phyloP scores from a whole-genome alignment of 306 rosid genomes.

The Sphenostylis stenocarpa region DNA sequence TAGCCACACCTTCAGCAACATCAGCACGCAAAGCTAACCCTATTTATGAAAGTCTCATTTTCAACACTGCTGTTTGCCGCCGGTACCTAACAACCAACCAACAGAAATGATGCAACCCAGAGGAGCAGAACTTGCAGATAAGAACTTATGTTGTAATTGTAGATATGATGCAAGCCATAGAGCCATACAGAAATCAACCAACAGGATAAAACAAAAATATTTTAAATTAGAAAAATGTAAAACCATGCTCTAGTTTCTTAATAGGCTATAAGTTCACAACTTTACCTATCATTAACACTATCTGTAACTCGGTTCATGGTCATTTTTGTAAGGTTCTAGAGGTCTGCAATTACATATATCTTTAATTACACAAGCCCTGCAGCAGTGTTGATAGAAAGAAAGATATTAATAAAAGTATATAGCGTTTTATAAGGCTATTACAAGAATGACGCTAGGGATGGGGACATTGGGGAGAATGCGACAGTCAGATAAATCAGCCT shows the following conservation, averaged over 20 bases:
- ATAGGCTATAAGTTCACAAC: not conserved
- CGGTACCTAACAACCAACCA: conserved; percentile 27
- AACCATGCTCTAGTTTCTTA: not conserved
- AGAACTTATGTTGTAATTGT: not conserved
- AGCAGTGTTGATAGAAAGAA: not conserved
- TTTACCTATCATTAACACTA: not conserved
- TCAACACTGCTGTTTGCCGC: conserved; percentile 19
- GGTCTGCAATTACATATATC: not conserved
- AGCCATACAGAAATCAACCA: not conserved
- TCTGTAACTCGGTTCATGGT: not conserved
- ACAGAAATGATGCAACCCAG: conserved; percentile 45
- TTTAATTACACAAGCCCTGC: not conserved
- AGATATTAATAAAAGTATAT: not conserved
- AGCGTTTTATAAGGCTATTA: not conserved
- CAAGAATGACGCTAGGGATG: too few species aligned
- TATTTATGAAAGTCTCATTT: conserved; percentile 35
- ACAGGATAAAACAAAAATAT: not conserved
- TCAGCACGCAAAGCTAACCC: conserved; percentile 26
- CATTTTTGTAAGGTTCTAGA: not conserved
- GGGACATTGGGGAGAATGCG: not conserved
- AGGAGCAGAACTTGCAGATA: conserved; percentile 34
- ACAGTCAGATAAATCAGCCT: not conserved
- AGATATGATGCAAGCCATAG: not conserved
- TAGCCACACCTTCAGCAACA: conserved; percentile 36
- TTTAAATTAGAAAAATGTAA: not conserved